A percentile compares a stretch with the other conserved stretches of the same genome.
Conservation (phyloP, 2,329 filamentous ascomycete species). For the Talaromyces islandicus region DNA sequence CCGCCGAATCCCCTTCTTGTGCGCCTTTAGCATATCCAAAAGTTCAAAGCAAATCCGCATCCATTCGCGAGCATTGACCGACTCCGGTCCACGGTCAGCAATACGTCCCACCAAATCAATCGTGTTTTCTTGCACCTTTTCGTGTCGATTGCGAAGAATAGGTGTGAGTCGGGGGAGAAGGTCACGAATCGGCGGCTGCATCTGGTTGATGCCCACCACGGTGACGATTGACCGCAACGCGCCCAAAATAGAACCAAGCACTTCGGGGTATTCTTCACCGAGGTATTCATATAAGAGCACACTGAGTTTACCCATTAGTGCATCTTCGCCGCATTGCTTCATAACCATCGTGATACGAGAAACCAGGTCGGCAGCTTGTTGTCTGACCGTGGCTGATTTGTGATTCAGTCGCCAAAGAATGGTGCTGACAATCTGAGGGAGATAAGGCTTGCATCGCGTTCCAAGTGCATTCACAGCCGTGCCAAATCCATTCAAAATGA, state of each 20-base stretch:
- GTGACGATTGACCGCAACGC: constrained; percentile 94
- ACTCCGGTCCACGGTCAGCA: constrained; percentile 91
- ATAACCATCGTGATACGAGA: constrained; percentile 97
- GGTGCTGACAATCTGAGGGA: constrained; percentile 93
- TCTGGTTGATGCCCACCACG: constrained; percentile 93
- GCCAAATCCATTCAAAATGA: constrained; percentile 95
- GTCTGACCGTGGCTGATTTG: constrained; percentile 91
- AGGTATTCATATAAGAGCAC: constrained; percentile 96
- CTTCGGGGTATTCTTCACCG: constrained; percentile 96
- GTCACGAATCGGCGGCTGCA: constrained; percentile 97
- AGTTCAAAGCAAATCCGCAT: constrained; percentile 99
- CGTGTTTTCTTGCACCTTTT: constrained; percentile 98
- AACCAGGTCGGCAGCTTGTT: constrained; percentile 94
- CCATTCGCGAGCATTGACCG: constrained; percentile 95
- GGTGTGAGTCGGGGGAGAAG: constrained; percentile 89
- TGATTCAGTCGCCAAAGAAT: constrained; percentile 97
- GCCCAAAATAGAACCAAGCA: constrained; percentile 91
- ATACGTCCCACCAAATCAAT: constrained; percentile 98
- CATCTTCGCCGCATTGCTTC: constrained; percentile 97
- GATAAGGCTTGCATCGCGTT: constrained; percentile 88
- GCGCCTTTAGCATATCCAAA: constrained; percentile 97
- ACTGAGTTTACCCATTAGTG: constrained; percentile 89
- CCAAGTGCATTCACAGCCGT: constrained; percentile 95
- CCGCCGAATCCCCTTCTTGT: constrained; percentile 98
- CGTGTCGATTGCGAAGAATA: constrained; percentile 96